Evolutionary conservation across 208 protist genomes (phyloP).

Genomic region (Endotrypanum monterogeii): DNA sequence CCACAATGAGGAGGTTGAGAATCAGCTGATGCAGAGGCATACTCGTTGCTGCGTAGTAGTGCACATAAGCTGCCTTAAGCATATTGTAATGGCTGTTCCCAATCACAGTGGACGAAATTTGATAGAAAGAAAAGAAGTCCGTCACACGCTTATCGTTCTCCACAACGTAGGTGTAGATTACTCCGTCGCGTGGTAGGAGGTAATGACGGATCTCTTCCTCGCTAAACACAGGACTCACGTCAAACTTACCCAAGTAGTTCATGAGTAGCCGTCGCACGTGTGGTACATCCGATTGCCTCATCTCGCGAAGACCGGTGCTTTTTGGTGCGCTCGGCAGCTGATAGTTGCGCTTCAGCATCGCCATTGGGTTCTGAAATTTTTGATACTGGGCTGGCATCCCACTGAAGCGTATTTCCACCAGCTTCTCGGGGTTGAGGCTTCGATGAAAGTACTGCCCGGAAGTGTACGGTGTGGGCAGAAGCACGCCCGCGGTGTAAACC

Average conservation of each 20-base stretch:
- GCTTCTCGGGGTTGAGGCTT: constrained; percentile 98
- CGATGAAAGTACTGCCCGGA: constrained; percentile 96
- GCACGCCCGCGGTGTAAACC: constrained; percentile 97
- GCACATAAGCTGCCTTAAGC: constrained; percentile 96
- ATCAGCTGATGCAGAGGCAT: constrained; percentile 88
- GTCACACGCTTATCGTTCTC: constrained; percentile 86
- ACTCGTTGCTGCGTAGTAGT: constrained; percentile 96
- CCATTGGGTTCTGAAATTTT: constrained; percentile 86
- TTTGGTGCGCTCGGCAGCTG: constrained; percentile 59
- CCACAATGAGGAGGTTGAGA: constrained; percentile 91
- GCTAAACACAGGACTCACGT: constrained; percentile 89
- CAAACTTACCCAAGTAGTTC: constrained; percentile 74
- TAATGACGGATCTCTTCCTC: constrained; percentile 96
- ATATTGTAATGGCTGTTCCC: constrained; percentile 92
- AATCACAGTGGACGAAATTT: constrained; percentile 97
- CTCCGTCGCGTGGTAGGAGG: constrained; percentile 92
- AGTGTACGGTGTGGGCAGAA: constrained; percentile 97
- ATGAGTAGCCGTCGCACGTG: constrained; percentile 78
- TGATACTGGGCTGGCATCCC: constrained; percentile 52
- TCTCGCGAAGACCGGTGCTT: constrained; percentile 67
- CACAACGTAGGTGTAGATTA: constrained; percentile 97
- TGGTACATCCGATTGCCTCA: constrained; percentile 82
- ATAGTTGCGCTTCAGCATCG: constrained; percentile 77
- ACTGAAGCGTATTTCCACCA: constrained; percentile 91
- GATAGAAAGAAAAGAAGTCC: constrained; percentile 98